These are phyloP conservation scores for Triangularia setosa DNA, from an alignment of 2,329 filamentous ascomycete species.

Conservation along the genomic window DNA sequence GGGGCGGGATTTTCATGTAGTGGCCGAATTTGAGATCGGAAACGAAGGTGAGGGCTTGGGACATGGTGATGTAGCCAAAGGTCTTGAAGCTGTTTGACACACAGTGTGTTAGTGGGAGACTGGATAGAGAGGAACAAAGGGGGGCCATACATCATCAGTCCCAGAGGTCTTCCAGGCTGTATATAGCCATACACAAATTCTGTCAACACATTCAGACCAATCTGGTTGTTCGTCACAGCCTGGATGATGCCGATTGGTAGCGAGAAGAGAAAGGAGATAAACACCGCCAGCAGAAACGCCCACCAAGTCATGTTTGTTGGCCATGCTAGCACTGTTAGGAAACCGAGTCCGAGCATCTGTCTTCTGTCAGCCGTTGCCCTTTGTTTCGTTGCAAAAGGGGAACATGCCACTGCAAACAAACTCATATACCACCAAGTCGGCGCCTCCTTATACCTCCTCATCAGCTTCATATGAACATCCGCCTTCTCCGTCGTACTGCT, in stretches of 20 bases:
- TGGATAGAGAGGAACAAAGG: background rate
- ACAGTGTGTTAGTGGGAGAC: slow-evolving; percentile 21
- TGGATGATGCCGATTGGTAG: slow-evolving; percentile 67
- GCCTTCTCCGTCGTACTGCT: slow-evolving; percentile 57
- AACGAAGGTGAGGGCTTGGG: slow-evolving; percentile 61
- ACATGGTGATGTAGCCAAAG: slow-evolving; percentile 61
- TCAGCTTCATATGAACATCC: slow-evolving; percentile 62
- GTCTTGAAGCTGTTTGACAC: slow-evolving; percentile 52
- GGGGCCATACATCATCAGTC: slow-evolving; percentile 57
- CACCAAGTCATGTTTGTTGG: slow-evolving; percentile 69
- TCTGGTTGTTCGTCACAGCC: slow-evolving; percentile 66
- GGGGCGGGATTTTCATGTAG: slow-evolving; percentile 68
- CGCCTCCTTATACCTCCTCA: slow-evolving; percentile 59
- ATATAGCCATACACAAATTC: slow-evolving; percentile 75
- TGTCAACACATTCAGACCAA: slow-evolving; percentile 70
- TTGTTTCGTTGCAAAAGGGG: no score
- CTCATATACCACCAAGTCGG: slow-evolving; percentile 62
- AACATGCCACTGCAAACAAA: slow-evolving; percentile 51
- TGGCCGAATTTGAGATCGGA: slow-evolving; percentile 67
- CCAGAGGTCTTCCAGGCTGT: slow-evolving; percentile 66
- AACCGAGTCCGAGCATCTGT: slow-evolving; percentile 50
- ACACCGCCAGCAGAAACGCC: slow-evolving; percentile 64
- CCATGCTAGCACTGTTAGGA: slow-evolving; percentile 54
- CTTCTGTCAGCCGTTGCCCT: slow-evolving; percentile 6
- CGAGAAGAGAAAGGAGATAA: slow-evolving; percentile 60